Evolutionary conservation across 495 filamentous ascomycete species (phyloP).

Genomic region (Cladorrhinum samala): DNA sequence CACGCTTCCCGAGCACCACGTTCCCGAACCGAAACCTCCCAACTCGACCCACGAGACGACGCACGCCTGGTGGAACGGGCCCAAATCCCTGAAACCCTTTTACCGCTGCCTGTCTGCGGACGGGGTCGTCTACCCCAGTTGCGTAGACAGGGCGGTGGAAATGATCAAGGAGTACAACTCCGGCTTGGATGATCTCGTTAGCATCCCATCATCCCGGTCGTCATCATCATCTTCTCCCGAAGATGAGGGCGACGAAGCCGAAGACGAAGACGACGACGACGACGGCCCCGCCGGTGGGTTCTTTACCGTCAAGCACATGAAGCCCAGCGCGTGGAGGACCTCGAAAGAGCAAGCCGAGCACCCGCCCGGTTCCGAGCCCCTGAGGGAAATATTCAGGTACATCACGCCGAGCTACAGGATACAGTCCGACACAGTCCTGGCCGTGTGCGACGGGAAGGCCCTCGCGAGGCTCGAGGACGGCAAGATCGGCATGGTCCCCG

Average conservation of each 20-base stretch:
- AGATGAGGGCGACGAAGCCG: too few relatives aligned
- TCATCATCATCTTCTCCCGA: too few relatives aligned
- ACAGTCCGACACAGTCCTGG: not conserved
- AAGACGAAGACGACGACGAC: too few relatives aligned
- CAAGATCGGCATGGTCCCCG: not conserved
- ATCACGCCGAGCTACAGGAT: not conserved
- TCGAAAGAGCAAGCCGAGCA: too few relatives aligned
- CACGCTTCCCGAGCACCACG: not conserved
- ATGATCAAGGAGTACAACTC: not conserved
- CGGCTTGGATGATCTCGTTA: too few relatives aligned
- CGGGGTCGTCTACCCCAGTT: not conserved
- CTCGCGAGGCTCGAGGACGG: not conserved
- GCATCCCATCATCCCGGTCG: too few relatives aligned
- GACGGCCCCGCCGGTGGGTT: not conserved
- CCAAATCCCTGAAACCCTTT: too few relatives aligned
- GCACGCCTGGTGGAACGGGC: too few relatives aligned
- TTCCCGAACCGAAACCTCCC: not conserved
- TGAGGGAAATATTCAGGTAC: not conserved
- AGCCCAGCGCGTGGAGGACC: too few relatives aligned
- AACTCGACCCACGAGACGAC: too few relatives aligned
- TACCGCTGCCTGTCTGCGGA: not conserved
- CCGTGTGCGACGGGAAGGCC: not conserved
- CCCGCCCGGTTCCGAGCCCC: not conserved
- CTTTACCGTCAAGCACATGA: not conserved
- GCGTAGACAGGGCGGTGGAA: not conserved